A percentile compares a stretch with the other conserved stretches of the same genome.
Conservation (phyloP, 2,329 filamentous ascomycete species). For the Epichloe gansuensis region DNA sequence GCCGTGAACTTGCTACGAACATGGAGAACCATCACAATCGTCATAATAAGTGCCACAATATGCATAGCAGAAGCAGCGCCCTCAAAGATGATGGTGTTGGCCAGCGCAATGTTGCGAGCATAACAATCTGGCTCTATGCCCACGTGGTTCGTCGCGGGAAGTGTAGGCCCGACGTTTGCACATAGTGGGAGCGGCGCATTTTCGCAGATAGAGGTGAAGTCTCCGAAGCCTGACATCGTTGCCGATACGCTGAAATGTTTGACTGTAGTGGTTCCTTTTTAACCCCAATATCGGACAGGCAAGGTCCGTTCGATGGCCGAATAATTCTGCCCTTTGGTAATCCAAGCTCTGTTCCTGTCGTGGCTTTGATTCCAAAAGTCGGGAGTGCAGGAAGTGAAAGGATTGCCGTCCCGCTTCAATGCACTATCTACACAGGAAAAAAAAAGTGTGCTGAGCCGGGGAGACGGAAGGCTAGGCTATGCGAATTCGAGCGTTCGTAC, state of each 20-base stretch:
- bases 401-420: not conserved
- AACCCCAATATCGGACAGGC: not conserved
- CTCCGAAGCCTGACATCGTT: constrained; percentile 70
- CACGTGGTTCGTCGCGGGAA: constrained; percentile 50
- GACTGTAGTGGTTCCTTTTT: not conserved
- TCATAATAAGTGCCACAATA: constrained; percentile 83
- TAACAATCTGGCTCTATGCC: constrained; percentile 88
- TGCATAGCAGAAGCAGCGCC: constrained; percentile 84
- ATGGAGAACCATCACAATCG: constrained; percentile 92
- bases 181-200: constrained; percentile 80
- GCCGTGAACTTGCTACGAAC: constrained; percentile 96
- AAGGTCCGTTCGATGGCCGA: not conserved
- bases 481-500: not conserved
- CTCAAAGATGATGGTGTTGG: constrained; percentile 98
- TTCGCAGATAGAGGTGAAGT: constrained; percentile 77
- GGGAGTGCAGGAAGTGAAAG: not conserved
- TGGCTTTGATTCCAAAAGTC: not conserved
- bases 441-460: not conserved
- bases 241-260: constrained; percentile 8
- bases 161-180: constrained; percentile 65
- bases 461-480: too few species aligned
- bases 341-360: not conserved
- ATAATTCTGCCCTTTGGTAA: not conserved
- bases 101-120: constrained; percentile 85
- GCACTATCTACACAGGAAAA: not conserved